A percentile compares a stretch with the other conserved stretches of the same genome.
phyloP scores from a whole-genome alignment of 345 rosid species.

The Hypericum androsaemum region DNA sequence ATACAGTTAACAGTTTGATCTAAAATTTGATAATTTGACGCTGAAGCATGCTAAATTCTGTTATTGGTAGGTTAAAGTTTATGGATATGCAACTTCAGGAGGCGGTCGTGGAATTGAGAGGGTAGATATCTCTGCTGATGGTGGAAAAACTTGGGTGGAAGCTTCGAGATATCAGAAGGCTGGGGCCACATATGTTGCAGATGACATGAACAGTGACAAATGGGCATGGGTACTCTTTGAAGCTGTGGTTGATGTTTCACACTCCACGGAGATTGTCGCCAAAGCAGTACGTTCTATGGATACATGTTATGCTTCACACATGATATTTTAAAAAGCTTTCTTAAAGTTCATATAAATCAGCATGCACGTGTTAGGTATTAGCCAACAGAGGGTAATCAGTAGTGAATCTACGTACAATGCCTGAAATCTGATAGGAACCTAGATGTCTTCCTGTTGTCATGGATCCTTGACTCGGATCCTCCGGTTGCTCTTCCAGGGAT shows the following conservation, averaged over 20 bases:
- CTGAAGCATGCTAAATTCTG: no score
- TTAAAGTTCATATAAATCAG: no score
- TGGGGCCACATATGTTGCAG: slow-evolving; percentile 49
- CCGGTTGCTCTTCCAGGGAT: no score
- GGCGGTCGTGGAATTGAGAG: slow-evolving; percentile 99
- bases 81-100: slow-evolving; percentile 89
- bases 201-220: slow-evolving; percentile 54
- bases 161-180: slow-evolving; percentile 64
- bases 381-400: no score
- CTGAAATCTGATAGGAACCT: no score
- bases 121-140: slow-evolving; percentile 79
- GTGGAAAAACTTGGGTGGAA: slow-evolving; percentile 89
- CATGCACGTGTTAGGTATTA: no score
- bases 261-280: slow-evolving; percentile 54
- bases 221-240: slow-evolving; percentile 99
- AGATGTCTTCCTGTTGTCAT: no score
- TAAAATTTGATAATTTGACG: no score
- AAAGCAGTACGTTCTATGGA: slow-evolving; percentile 58
- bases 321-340: not conserved
- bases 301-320: not conserved
- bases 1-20: no score
- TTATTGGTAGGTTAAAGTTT: slow-evolving; percentile 45
- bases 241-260: slow-evolving; percentile 45
- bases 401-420: no score
- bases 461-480: no score